Base-by-base conservation (phyloP, 495 filamentous ascomycete species). In the Lepraria neglecta region DNA sequence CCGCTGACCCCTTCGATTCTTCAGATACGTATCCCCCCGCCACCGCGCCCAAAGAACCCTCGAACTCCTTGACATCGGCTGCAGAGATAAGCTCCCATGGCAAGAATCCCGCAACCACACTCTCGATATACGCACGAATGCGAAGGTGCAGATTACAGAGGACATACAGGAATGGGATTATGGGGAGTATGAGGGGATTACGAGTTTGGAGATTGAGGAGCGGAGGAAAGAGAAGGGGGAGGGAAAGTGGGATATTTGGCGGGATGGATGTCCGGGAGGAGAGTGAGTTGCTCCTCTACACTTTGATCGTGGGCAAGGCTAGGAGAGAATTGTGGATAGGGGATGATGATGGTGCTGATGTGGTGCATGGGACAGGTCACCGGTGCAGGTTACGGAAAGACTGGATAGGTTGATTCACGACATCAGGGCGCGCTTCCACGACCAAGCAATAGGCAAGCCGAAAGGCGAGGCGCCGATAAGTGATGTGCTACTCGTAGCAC, bases 91-190 rank as follows among this genome's bases (percentile, higher is more conserved):
- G 17, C 67, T 84, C 3, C 84, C 74, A 67, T 91, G 78, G 86
- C 76, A 61, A 4, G 69, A 71, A 67, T 64, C 35, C 63, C 68
- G 4, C 63, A 71, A 4, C 81, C 78, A 52, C 52, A 74, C 71
- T 3, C 61, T 70, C 6, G 74, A 76, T 3, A 75, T 80, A 54
- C 76, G 79, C 19, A 81, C 77, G 5, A 72, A 80, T 50, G 80
- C 80, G 0, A 69, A 73, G 17, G 81, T 95, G 2, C 73, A 86
- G 64, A 74, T 94, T 46, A 90, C 88, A 0, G 82, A 91, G 61
- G 84, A 87, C 53, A 84, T 97, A 31, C 80, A 87, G 14, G 92
- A 98, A 70, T 98, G 92, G 92, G 90, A 95, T 74, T 98, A 98
- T 67, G 94, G 94, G 12, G 83, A 88, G 64, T 98, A 97, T 70